Base-by-base conservation (phyloP, 306 rosid species). In the Vigna unguiculata region DNA sequence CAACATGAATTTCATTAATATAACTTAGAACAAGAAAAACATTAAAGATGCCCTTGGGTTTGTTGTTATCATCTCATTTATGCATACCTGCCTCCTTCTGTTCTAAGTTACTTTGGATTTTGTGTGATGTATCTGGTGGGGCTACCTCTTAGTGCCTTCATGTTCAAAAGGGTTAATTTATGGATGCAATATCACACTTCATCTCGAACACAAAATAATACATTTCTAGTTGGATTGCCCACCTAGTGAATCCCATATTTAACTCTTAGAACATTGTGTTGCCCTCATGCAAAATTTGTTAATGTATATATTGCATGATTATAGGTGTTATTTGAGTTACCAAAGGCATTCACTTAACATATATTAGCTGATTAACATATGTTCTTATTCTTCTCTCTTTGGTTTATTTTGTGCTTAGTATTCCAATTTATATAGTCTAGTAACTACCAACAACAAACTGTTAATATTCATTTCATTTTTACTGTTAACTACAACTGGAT, bases 31-130 rank as follows among this genome's bases (percentile, higher is more conserved):
- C 28, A 25, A n/a, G 54, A 70, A 66, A 76, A 45, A 62, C 22
- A 8, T 74, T 19, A 48, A 47, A 71, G 25, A 69, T 51, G 25
- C 45, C 25, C 52, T 40, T 62, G 49, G 52, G 41, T 53, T 63
- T 53, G 70, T 77, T 76, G 62, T 40, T 62, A 76, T 62, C 12
- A 28, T 76, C 78, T 54, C 57, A 40, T 69, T 51, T 54, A 69
- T 75, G 75, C 73, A 15, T 17, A 11, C 34, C 4, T 52, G 21
- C 71, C 34, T 32, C 17, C 24, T 34, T 43, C 32, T 58, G 80
- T 75, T 68, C 69, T 64, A 36, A 67, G 16, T 67, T 68, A 34
- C 49, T 58, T 36, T 74, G 71, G 71, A n/a, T 81, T 69, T n/a
- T 59, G 21, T 57, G n/a, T 46, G 72, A 67, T 59, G 7, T 70